Evolutionary conservation across 805 yeast genomes (phyloP).

Genomic region (Starmerella sirachaensis): DNA sequence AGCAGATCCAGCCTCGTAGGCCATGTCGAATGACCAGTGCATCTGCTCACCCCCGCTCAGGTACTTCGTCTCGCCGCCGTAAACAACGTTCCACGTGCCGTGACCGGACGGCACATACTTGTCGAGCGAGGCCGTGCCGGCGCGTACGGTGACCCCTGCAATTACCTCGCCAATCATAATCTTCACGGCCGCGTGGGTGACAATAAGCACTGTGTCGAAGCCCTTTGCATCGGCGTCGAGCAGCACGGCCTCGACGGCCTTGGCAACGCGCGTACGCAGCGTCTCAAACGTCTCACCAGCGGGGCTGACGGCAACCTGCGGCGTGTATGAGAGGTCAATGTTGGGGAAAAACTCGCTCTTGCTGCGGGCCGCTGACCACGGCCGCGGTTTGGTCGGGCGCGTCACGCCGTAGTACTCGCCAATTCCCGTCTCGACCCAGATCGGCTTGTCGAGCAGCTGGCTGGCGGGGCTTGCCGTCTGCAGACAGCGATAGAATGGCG

Average conservation of each 20-base stretch:
- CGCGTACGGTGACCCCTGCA: constrained; percentile 37
- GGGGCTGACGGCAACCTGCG: constrained; percentile 48
- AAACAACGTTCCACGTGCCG: constrained; percentile 45
- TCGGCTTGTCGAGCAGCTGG: constrained; percentile 41
- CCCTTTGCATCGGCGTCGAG: constrained; percentile 40
- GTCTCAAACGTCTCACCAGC: constrained; percentile 66
- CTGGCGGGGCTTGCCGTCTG: constrained; percentile 71
- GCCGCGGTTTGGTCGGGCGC: constrained; percentile 50
- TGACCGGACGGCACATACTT: constrained; percentile 33
- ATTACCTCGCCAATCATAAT: constrained; percentile 76
- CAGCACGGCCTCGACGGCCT: constrained; percentile 46
- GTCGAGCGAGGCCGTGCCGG: constrained; percentile 81
- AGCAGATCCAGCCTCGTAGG: constrained; percentile 80
- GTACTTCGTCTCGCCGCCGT: constrained; percentile 66
- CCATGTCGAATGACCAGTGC: constrained; percentile 46
- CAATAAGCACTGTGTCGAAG: constrained; percentile 51
- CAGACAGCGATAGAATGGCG: constrained; percentile 84
- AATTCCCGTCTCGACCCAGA: constrained; percentile 66
- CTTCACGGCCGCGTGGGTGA: constrained; percentile 89
- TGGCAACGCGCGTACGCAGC: constrained; percentile 48
- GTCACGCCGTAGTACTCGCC: constrained; percentile 87
- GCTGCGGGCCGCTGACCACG: constrained; percentile 26
- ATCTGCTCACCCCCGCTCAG: constrained; percentile 74
- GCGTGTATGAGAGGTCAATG: constrained; percentile 37
- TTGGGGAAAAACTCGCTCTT: constrained; percentile 40